Evolutionary conservation across 169 alveolate species (phyloP).

Genomic region (Fabrea salina): DNA sequence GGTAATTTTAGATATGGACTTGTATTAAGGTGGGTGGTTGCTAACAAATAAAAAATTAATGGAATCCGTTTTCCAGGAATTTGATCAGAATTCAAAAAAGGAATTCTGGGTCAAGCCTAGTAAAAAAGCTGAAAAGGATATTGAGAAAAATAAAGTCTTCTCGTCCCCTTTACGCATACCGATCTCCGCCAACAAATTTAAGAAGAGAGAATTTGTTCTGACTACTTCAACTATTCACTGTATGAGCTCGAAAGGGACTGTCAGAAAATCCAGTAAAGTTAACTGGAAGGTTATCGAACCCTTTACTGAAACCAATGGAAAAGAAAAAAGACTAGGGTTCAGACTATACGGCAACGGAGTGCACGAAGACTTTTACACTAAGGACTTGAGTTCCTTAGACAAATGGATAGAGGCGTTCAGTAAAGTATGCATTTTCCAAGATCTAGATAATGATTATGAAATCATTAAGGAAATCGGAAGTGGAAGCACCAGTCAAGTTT

Average conservation of each 20-base stretch:
- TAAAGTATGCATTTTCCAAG: not conserved
- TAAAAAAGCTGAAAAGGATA: not conserved
- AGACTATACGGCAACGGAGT: not conserved
- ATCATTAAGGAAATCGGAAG: not conserved
- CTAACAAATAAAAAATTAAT: too few relatives aligned
- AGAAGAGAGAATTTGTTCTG: not conserved
- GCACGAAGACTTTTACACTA: not conserved
- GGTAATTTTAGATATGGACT: too few relatives aligned
- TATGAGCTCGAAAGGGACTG: not conserved
- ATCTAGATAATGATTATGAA: not conserved
- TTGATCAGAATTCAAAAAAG: too few relatives aligned
- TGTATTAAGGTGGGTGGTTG: too few relatives aligned
- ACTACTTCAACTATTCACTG: conserved; percentile 8
- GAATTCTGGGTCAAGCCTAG: not conserved
- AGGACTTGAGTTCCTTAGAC: not conserved
- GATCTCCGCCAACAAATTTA: not conserved
- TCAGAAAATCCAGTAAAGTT: not conserved
- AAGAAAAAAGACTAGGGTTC: not conserved
- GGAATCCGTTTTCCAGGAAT: too few relatives aligned
- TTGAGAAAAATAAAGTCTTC: not conserved
- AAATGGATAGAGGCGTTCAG: not conserved
- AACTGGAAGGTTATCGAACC: not conserved
- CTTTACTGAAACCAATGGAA: not conserved
- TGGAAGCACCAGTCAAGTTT: not conserved
- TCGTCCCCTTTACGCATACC: not conserved